Evolutionary conservation across 2,329 filamentous ascomycete genomes (phyloP).

Genomic region (Phoma sp.): DNA sequence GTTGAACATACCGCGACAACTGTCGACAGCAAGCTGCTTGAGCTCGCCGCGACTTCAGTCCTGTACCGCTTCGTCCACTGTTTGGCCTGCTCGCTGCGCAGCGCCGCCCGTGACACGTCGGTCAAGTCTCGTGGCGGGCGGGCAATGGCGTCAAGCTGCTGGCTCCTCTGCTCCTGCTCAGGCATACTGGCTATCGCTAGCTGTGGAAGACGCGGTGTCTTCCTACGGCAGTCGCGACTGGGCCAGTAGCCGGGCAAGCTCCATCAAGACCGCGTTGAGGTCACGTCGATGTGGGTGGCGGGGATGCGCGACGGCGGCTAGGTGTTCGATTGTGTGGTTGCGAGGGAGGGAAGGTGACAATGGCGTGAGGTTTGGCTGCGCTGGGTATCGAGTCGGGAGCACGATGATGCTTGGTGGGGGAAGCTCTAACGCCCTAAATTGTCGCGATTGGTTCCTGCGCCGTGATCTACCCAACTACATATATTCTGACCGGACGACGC

Average conservation of each 20-base stretch:
- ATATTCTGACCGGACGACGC: conserved; percentile 11
- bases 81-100: conserved; percentile 53
- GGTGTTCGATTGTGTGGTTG: conserved; percentile 6
- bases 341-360: conserved; percentile 31
- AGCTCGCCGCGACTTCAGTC: conserved; percentile 79
- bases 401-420: conserved; percentile 45
- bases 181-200: conserved; percentile 55
- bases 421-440: conserved; percentile 15
- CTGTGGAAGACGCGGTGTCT: conserved; percentile 61
- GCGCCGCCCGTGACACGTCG: conserved; percentile 40
- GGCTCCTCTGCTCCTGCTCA: conserved; percentile 34
- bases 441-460: conserved; percentile 13
- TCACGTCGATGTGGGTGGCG: conserved; percentile 24
- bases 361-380: conserved; percentile 31
- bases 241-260: conserved; percentile 59
- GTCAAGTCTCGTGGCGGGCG: conserved; percentile 48
- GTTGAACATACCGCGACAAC: conserved; percentile 64
- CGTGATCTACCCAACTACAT: conserved; percentile 9
- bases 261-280: conserved; percentile 56
- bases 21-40: conserved; percentile 78
- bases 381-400: conserved; percentile 21
- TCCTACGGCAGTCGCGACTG: conserved; percentile 66
- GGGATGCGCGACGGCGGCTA: conserved; percentile 16
- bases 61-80: conserved; percentile 76
- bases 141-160: conserved; percentile 30